Evolutionary conservation across 148 eudicot genomes (phyloP).

Genomic region (Camellia japonica): DNA sequence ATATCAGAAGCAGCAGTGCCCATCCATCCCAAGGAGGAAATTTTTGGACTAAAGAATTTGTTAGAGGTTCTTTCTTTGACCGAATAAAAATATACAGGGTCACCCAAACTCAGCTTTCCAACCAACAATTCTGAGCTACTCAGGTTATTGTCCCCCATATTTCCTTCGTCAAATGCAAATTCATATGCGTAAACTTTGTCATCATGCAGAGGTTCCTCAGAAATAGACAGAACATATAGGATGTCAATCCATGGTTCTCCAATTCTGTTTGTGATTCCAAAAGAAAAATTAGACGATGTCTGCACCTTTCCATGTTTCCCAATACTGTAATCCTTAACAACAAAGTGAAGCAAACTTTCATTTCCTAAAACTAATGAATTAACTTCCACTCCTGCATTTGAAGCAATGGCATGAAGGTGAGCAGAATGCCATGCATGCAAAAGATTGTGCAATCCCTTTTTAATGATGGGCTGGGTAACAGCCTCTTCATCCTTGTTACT

Average conservation of each 20-base stretch:
- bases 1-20: constrained; percentile 75
- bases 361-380: constrained; percentile 68
- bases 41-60: constrained; percentile 28
- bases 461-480: constrained; percentile 30
- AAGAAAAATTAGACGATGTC: constrained; percentile 21
- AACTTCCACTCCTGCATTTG: constrained; percentile 44
- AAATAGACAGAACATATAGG: constrained; percentile 48
- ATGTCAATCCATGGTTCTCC: constrained; percentile 46
- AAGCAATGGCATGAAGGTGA: constrained; percentile 58
- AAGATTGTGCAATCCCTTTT: constrained; percentile 42
- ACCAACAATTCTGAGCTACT: constrained; percentile 44
- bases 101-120: constrained; percentile 54
- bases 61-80: constrained; percentile 32
- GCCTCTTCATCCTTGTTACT: constrained; percentile 31
- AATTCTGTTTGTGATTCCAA: constrained; percentile 22
- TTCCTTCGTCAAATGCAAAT: constrained; percentile 44
- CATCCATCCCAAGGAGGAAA: constrained; percentile 88
- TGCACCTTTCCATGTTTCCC: constrained; percentile 31
- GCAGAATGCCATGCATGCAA: constrained; percentile 63
- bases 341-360: constrained; percentile 60
- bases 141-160: constrained; percentile 17
- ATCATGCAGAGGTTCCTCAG: constrained; percentile 45
- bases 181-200: constrained; percentile 50
- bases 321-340: constrained; percentile 29
- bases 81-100: constrained; percentile 42